Base-by-base conservation (phyloP, 371 early-diverging fungal species). In the Mortierella sp. region DNA sequence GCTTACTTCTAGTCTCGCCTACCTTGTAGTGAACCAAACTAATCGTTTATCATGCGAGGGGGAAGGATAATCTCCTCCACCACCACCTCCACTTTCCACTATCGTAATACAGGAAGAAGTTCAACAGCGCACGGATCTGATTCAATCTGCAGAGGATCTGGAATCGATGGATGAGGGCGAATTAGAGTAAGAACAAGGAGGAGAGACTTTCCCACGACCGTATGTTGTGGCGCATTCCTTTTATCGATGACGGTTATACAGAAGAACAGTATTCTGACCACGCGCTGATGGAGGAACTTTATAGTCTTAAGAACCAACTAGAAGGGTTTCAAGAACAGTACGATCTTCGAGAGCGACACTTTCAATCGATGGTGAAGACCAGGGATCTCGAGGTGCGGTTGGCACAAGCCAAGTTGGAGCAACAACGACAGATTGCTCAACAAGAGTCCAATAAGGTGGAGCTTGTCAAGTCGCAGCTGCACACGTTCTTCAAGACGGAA, bases 331-430 rank as follows among this genome's bases (percentile, higher is more conserved):
- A 85, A 51, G 82, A 84, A 54, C 88, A 88, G 60, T 88, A 86
- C 54, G 83, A 80, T 12, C 61, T 86, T 9, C 86, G 88, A 13
- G 88, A 88, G 52, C 74, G 79, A 50, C 88, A 87, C 50, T 88
- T 85, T 71, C 62, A 82, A 28, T 79, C 83, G n/a, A 77, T 83
- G 2, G 63, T 86, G 25, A 77, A 81, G 56, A 73, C 82, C 14
- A 82, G 80, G 47, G 83, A 85, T 44, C 68, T 87, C n/a, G 88
- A 88, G 54, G 70, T 82, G 12, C 81, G 86, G 59, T 63, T 88
- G 2, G 69, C 77, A 27, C 81, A 85, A 51, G 86, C 85, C 13
- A 83, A 84, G 25, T 48, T 83, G 17, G 82, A 83, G 46, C 82
- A 79, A 43, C 85, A 85, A 54, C 57, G 60, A 21, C 80, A 82